These are phyloP conservation scores for Phytopythium chamaehyphon DNA, from an alignment of 352 stramenopile species.

Conservation along the genomic window DNA sequence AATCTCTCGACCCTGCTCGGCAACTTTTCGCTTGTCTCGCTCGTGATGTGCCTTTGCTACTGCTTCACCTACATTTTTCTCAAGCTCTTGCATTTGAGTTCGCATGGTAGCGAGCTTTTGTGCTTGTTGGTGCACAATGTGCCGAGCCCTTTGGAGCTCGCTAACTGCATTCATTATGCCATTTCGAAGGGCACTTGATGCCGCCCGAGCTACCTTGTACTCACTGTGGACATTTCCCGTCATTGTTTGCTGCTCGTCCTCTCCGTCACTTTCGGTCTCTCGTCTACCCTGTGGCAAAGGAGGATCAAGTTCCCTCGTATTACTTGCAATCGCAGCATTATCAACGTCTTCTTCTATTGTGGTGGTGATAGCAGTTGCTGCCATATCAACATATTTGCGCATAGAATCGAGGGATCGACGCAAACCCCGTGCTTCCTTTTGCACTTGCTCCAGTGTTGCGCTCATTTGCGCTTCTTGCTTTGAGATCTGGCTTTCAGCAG, in stretches of 20 bases:
- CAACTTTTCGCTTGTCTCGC: slow-evolving; percentile 31
- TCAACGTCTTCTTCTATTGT: not conserved
- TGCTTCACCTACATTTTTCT: slow-evolving; percentile 36
- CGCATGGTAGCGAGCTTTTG: slow-evolving; percentile 26
- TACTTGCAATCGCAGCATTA: not conserved
- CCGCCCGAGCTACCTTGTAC: slow-evolving; percentile 46
- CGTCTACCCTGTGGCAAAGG: not conserved
- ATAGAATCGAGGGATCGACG: slow-evolving; percentile 41
- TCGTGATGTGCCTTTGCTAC: slow-evolving; percentile 33
- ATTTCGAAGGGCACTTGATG: slow-evolving; percentile 37
- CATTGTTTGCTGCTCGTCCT: slow-evolving; percentile 7
- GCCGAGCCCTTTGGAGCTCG: slow-evolving; percentile 37
- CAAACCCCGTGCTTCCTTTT: slow-evolving; percentile 21
- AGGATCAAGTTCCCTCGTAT: not conserved
- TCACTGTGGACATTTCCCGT: slow-evolving; percentile 18
- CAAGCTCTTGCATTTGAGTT: slow-evolving; percentile 30
- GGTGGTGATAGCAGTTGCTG: slow-evolving; percentile 11
- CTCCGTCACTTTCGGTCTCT: slow-evolving; percentile 1
- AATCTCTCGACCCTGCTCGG: slow-evolving; percentile 63
- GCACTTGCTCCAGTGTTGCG: slow-evolving; percentile 20
- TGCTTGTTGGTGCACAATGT: slow-evolving; percentile 27
- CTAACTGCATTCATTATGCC: slow-evolving; percentile 46
- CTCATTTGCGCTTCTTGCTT: slow-evolving; percentile 13
- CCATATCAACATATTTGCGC: slow-evolving; percentile 41
- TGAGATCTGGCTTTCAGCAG: slow-evolving; percentile 20